Percentiles rank a stretch among this genome's conserved stretches.
Evolutionary conservation across 1,139 yeast genomes (phyloP).

Genomic region (Hyphopichia buzzinii): DNA sequence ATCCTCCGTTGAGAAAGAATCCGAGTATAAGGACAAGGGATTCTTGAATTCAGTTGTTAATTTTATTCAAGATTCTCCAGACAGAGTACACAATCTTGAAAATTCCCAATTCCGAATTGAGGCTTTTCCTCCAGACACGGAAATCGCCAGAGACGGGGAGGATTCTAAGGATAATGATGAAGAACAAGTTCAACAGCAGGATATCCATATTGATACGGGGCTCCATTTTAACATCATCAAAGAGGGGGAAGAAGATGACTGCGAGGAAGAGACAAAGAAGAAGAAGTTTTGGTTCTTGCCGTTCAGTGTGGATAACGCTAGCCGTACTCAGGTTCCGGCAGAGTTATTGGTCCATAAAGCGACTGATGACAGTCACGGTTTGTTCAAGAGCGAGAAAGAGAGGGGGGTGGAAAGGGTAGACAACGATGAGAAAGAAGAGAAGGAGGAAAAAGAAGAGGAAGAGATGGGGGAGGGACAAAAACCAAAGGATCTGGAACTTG

Average conservation of each 20-base stretch:
- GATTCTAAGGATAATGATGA: background rate
- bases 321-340: constrained; percentile 7
- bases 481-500: too few relatives aligned
- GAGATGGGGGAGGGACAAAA: too few relatives aligned
- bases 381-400: constrained; percentile 7
- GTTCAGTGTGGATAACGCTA: constrained; percentile 4
- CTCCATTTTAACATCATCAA: constrained; percentile 8
- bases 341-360: constrained; percentile 8
- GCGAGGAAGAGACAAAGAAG: constrained; percentile 7
- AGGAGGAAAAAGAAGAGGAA: too few relatives aligned
- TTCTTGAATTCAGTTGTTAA: constrained; percentile 2
- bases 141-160: background rate
- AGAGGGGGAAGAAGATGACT: constrained; percentile 9
- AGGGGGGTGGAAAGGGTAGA: too few relatives aligned
- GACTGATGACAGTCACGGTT: constrained; percentile 8
- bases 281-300: constrained; percentile 13
- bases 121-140: background rate
- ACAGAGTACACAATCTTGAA: background rate
- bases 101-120: background rate
- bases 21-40: constrained; percentile 1
- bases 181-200: constrained; percentile 3
- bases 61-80: constrained; percentile 1
- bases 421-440: too few relatives aligned
- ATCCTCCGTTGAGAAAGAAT: background rate
- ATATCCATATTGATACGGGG: constrained; percentile 10